A percentile compares a stretch with the other conserved stretches of the same genome.
Conservation (phyloP, 371 early-diverging fungal species). For the Dinochytrium kinnereticum region DNA sequence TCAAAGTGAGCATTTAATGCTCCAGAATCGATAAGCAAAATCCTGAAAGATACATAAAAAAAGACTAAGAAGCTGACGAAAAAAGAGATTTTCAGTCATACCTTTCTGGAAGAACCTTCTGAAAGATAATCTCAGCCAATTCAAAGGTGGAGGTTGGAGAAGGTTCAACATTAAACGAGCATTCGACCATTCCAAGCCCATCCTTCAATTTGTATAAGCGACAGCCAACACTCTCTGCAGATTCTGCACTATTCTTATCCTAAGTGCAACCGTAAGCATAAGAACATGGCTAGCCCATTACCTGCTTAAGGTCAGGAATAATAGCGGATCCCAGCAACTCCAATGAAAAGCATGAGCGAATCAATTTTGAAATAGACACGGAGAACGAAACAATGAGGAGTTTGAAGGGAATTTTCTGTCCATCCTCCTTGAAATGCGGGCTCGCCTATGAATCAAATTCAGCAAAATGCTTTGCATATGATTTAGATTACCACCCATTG, state of each 20-base stretch:
- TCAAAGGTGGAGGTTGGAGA: background rate
- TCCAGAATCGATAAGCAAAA: background rate
- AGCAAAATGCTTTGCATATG: background rate
- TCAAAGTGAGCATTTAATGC: background rate
- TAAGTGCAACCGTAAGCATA: no score
- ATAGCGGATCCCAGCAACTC: background rate
- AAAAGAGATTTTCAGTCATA: background rate
- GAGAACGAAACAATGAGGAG: constrained; percentile 6
- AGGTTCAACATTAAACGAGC: background rate
- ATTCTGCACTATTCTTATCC: no score
- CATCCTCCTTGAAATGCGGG: background rate
- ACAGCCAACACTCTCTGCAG: background rate
- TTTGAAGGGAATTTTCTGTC: background rate
- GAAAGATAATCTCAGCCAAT: background rate
- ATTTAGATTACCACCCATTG: background rate
- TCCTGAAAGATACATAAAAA: background rate
- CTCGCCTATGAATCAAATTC: no score
- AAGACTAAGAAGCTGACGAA: background rate
- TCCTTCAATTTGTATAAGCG: background rate
- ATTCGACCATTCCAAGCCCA: background rate
- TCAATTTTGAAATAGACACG: background rate
- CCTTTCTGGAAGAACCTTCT: background rate
- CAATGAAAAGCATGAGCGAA: background rate
- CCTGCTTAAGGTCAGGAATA: no score
- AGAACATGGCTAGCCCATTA: no score